Percentiles rank a stretch among this genome's conserved stretches.
These are phyloP conservation scores for Globisporangium uncinulatum DNA, from an alignment of 352 stramenopile genomes.

Conservation along the genomic window DNA sequence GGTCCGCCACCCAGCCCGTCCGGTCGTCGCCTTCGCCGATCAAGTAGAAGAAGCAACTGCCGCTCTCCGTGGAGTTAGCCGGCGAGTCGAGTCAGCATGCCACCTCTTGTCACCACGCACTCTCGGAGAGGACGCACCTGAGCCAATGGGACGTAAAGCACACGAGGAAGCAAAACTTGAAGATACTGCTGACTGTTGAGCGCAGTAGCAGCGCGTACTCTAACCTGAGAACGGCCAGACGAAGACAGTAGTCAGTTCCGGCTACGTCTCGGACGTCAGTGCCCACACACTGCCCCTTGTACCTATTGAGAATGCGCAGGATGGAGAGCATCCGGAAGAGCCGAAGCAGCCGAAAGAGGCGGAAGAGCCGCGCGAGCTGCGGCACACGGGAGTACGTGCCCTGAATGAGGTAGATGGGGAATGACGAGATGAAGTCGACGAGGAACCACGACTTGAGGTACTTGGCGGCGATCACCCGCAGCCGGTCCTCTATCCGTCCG, in stretches of 20 bases:
- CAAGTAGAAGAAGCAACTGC: conserved; percentile 52
- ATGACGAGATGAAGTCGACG: conserved; percentile 68
- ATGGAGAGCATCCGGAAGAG: conserved; percentile 71
- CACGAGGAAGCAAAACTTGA: conserved; percentile 68
- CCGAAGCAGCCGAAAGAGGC: conserved; percentile 50
- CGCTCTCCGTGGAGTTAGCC: neutral
- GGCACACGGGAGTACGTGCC: conserved; percentile 54
- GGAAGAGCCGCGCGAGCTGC: conserved; percentile 54
- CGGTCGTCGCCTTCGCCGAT: conserved; percentile 25
- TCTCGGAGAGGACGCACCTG: conserved; percentile 4
- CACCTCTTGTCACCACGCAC: neutral
- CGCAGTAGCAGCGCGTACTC: conserved; percentile 59
- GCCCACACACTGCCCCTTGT: neutral
- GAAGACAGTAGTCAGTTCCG: neutral
- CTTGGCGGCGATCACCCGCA: conserved; percentile 35
- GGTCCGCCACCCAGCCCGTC: conserved; percentile 38
- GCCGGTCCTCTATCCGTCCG: conserved; percentile 46
- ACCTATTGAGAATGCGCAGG: conserved; percentile 47
- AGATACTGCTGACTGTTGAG: conserved; percentile 54
- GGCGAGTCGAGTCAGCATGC: neutral
- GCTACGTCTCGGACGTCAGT: neutral
- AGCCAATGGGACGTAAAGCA: conserved; percentile 73
- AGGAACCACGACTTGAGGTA: conserved; percentile 74
- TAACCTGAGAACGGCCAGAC: conserved; percentile 2
- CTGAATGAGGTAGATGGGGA: conserved; percentile 67